These are phyloP conservation scores for Grigorovia humatica DNA, from an alignment of 805 yeast species.

Conservation along the genomic window DNA sequence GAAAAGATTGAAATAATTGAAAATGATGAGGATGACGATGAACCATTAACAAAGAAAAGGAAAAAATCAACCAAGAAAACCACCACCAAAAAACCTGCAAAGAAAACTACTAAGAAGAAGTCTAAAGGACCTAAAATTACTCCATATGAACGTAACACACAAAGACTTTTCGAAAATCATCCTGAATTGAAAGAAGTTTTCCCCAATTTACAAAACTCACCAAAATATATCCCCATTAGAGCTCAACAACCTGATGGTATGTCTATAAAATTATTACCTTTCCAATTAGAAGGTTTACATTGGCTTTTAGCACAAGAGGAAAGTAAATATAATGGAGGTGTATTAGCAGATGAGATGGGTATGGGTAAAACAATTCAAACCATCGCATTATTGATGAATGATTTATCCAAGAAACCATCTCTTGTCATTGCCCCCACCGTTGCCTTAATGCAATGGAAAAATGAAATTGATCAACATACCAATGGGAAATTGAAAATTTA, in stretches of 20 bases:
- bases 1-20: not conserved
- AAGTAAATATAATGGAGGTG: slow-evolving; percentile 73
- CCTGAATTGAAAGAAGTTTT: slow-evolving; percentile 71
- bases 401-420: slow-evolving; percentile 57
- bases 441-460: slow-evolving; percentile 96
- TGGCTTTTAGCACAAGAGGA: slow-evolving; percentile 85
- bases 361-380: slow-evolving; percentile 99
- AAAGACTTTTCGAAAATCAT: slow-evolving; percentile 59
- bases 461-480: slow-evolving; percentile 82
- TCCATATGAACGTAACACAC: slow-evolving; percentile 59
- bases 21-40: slow-evolving; percentile 11
- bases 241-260: slow-evolving; percentile 74
- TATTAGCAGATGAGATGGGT: slow-evolving; percentile 98
- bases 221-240: slow-evolving; percentile 38
- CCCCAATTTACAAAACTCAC: slow-evolving; percentile 43
- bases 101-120: slow-evolving; percentile 15
- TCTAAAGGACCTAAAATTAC: slow-evolving; percentile 45
- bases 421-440: slow-evolving; percentile 96
- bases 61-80: slow-evolving; percentile 15
- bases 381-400: slow-evolving; percentile 73
- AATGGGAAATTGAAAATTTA: slow-evolving; percentile 56
- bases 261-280: slow-evolving; percentile 67
- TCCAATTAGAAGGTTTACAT: slow-evolving; percentile 85
- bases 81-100: slow-evolving; percentile 15
- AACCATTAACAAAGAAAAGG: slow-evolving; percentile 16